Evolutionary conservation across 352 stramenopile genomes (phyloP), one percentile per base, ranked within the genome.

Genomic region (Phytophthora niederhauseri): DNA sequence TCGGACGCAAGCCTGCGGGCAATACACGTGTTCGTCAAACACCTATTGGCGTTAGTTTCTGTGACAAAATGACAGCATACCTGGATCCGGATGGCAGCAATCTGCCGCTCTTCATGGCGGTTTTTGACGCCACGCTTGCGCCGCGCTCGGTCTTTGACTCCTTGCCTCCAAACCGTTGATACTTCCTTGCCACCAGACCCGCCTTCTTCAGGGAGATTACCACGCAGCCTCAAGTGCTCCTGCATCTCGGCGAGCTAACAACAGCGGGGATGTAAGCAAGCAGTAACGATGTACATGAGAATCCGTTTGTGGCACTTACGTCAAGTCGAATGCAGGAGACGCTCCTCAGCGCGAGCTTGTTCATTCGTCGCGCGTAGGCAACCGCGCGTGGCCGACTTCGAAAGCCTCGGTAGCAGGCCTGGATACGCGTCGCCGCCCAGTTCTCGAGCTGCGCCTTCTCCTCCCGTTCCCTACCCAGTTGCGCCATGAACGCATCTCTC

Each of bases 351-450:
- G 56, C 52, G 6, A 66, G 26, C 20, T 22, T 73, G 26, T 75
- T 74, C 57, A 80, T 68, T 3, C 76, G 55, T 20, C 72, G 73
- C 50, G 81, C 70, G 56, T 89, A 91, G n/a, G 73, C 66, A 19
- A 82, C 41, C 3, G 70, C 60, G 0, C 76, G 73, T 2, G 85
- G 82, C 2, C 85, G 85, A 12, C 57, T 75, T 0, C 74, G 65
- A 56, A 80, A 90, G 2, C 85, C 81, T 5, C 83, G 72, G 54
- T 83, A 93, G 59, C 73, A 84, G 4, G 83, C 76, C 52, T 93
- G 85, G 61, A 93, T 91, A 38, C 79, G 85, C 8, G 73, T 91
- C 4, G 81, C 80, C 5, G 85, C 85, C 85, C 85, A 93, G 15
- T 51, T 68, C 26, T 93, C 85, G 0, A 90, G 70, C 26, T 66